Conservation (phyloP, 352 stramenopile species). For the Pythium coloratum region DNA sequence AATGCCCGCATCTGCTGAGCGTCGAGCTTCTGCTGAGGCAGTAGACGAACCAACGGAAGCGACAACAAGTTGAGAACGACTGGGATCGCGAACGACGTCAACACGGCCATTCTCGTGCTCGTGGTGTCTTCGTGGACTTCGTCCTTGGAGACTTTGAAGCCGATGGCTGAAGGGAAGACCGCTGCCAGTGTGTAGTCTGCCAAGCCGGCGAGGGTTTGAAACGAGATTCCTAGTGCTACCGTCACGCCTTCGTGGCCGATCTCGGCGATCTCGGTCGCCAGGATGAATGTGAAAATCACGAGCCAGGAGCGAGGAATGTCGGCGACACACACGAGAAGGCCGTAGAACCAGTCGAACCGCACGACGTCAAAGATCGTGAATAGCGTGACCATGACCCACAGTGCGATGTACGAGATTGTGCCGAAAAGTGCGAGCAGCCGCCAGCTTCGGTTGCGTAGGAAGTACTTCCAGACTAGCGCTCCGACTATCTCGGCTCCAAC, state of each 20-base stretch:
- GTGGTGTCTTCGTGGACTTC: conserved; percentile 4
- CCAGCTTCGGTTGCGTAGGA: conserved; percentile 10
- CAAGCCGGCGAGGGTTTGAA: conserved; percentile 38
- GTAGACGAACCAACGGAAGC: conserved; percentile 13
- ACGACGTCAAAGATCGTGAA: conserved; percentile 33
- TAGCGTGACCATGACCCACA: conserved; percentile 3
- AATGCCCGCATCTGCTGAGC: conserved; percentile 39
- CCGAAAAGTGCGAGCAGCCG: background rate
- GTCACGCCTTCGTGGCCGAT: conserved; percentile 51
- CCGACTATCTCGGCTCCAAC: background rate
- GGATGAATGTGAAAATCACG: conserved; percentile 39
- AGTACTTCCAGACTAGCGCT: conserved; percentile 4
- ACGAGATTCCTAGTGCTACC: conserved; percentile 48
- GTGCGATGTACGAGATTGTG: conserved; percentile 7
- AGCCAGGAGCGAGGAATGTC: conserved; percentile 44
- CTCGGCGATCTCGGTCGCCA: conserved; percentile 49
- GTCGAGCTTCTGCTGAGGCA: conserved; percentile 42
- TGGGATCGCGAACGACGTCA: conserved; percentile 2
- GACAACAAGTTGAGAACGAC: conserved; percentile 17
- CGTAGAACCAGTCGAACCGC: conserved; percentile 48
- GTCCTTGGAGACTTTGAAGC: background rate
- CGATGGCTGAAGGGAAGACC: conserved; percentile 24
- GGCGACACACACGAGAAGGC: conserved; percentile 24
- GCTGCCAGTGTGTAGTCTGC: conserved; percentile 25
- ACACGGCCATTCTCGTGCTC: background rate